phyloP scores from a whole-genome alignment of 1,284 basidiomycete species.

The Melampsora americana region DNA sequence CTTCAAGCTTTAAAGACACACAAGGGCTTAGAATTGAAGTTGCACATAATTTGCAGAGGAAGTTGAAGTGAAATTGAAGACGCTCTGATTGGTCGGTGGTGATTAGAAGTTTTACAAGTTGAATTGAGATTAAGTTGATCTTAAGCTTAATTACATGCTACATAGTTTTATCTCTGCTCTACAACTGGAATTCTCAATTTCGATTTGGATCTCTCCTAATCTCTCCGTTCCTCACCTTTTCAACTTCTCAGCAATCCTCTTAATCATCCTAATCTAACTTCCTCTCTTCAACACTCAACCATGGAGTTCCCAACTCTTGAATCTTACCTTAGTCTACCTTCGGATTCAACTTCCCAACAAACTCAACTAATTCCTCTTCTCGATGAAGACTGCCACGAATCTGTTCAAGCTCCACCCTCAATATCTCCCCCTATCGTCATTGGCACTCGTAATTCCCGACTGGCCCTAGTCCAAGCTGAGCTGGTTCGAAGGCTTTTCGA shows the following conservation, averaged over 20 bases:
- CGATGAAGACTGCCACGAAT: background rate
- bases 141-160: too few relatives aligned
- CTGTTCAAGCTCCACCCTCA: background rate
- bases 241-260: background rate
- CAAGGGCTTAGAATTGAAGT: too few relatives aligned
- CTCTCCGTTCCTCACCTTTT: background rate
- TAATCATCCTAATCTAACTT: background rate
- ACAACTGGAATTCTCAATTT: too few relatives aligned
- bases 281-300: background rate
- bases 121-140: too few relatives aligned
- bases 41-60: too few relatives aligned
- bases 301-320: constrained; percentile 16
- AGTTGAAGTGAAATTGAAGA: too few relatives aligned
- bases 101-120: too few relatives aligned
- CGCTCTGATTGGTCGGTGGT: too few relatives aligned
- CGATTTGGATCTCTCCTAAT: background rate
- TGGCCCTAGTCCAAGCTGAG: constrained; percentile 82
- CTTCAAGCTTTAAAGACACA: too few relatives aligned
- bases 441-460: constrained; percentile 77
- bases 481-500: constrained; percentile 65
- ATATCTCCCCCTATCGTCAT: constrained; percentile 58
- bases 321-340: background rate
- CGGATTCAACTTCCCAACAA: background rate
- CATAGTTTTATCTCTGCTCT: too few relatives aligned
- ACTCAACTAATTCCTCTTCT: background rate